Conservation (phyloP, 495 filamentous ascomycete species). For the Aspergillus kassunensis region DNA sequence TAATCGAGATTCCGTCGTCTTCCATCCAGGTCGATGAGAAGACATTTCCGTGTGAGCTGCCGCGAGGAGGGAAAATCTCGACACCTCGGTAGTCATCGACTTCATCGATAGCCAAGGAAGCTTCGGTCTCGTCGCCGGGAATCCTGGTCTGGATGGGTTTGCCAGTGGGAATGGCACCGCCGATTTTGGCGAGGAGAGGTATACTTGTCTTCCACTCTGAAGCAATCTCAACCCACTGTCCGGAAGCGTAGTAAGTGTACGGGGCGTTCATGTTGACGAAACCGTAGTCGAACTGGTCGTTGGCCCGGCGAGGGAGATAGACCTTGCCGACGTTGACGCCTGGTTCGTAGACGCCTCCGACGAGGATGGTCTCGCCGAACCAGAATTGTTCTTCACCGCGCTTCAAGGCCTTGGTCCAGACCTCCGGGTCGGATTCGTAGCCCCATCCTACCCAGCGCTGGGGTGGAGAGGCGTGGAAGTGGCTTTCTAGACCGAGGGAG, state of each 20-base stretch:
- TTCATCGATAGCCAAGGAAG: conserved; percentile 46
- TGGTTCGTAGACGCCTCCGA: conserved; percentile 62
- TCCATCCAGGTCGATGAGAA: conserved; percentile 55
- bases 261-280: conserved; percentile 61
- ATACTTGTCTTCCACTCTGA: conserved; percentile 58
- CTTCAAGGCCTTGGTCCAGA: conserved; percentile 54
- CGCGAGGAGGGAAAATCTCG: conserved; percentile 59
- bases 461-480: conserved; percentile 52
- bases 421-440: conserved; percentile 57
- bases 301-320: conserved; percentile 54
- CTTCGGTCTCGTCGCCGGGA: conserved; percentile 51
- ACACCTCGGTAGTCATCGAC: conserved; percentile 58
- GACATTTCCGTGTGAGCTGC: conserved; percentile 28
- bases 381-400: conserved; percentile 65
- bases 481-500: conserved; percentile 55
- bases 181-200: conserved; percentile 58
- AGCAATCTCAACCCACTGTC: conserved; percentile 56
- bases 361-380: conserved; percentile 62
- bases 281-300: conserved; percentile 42
- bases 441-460: conserved; percentile 69
- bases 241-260: conserved; percentile 53
- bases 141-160: conserved; percentile 53
- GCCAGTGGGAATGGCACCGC: conserved; percentile 55
- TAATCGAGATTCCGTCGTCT: conserved; percentile 57
- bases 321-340: conserved; percentile 48